phyloP scores from a whole-genome alignment of 2,329 filamentous ascomycete genomes.

The Myriosclerotinia curreyana region DNA sequence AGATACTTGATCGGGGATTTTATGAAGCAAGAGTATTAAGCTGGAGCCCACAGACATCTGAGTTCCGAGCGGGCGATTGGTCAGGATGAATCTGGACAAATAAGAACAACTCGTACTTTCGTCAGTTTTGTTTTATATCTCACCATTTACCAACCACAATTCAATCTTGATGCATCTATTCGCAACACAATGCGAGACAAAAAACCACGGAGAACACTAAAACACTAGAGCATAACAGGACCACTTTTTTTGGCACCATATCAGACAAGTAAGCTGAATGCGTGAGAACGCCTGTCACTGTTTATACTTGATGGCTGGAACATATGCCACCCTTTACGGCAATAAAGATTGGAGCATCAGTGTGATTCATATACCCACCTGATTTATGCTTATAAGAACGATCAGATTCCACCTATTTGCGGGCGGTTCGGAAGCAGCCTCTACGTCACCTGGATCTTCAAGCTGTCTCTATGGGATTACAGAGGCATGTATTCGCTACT shows the following conservation, averaged over 20 bases:
- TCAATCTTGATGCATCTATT: background rate
- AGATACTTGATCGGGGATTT: background rate
- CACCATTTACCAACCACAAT: background rate
- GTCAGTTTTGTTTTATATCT: background rate
- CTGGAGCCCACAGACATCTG: background rate
- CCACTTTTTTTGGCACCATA: background rate
- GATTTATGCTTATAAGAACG: background rate
- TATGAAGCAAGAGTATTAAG: background rate
- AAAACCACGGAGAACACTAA: background rate
- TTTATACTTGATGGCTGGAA: background rate
- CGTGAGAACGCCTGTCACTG: background rate
- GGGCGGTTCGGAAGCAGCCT: background rate
- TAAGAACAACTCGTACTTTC: background rate
- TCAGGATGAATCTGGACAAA: background rate
- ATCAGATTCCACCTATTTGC: background rate
- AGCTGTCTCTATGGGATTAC: background rate
- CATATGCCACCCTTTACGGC: no score
- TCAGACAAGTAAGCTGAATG: background rate
- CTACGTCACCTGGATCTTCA: background rate
- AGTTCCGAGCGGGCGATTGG: background rate
- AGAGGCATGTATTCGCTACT: background rate
- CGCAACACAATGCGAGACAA: background rate
- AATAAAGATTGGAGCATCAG: background rate
- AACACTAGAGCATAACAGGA: background rate
- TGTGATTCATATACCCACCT: background rate